Evolutionary conservation across 805 yeast genomes (phyloP), one percentile per base, ranked within the genome.

Genomic region (Komagataella mondaviorum): DNA sequence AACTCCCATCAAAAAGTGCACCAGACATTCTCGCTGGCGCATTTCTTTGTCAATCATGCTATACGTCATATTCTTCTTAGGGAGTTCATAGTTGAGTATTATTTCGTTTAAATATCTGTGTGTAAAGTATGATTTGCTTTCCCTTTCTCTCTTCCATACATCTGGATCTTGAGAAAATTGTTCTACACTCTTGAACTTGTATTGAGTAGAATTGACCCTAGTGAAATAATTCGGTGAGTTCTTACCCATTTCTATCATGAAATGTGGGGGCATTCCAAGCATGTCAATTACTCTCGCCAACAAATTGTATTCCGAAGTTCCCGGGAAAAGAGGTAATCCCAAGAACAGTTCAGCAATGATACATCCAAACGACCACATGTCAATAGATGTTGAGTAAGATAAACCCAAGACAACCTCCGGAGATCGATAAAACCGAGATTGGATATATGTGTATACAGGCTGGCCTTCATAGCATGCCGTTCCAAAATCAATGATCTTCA

Each of bases 221-320:
- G 76, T 77, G 67, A 85, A 74, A 58, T 85, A 93, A 57, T 82
- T 79, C 48, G 73, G 67, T 1, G 96, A 75, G 64, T 84, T 88
- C 57, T 88, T 84, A 23, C 98, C 99, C 81, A 87, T 88, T 56
- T 91, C 97, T 56, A 91, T 73, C 99, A 93, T 93, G 88, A 96
- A 95, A 22, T 83, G 70, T 8, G 96, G 97, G 22, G 99, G 99
- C 55, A 71, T 65, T 0, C 95, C 96, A 53, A 91, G 65, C 71
- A 89, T 85, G 46, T 84, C 83, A 3, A 84, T 79, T 44, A 93
- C 89, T 57, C 96, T 81, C 55, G 80, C 73, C 47, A 95, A 69
- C 66, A 91, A 97, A 63, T 91, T 89, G 65, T 83, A 93, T 65
- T 93, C 99, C 0, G 96, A 86, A 3, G 89, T 77, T 3, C 99